Evolutionary conservation across 495 filamentous ascomycete genomes (phyloP).

Genomic region (Mytilinidion resinicola): DNA sequence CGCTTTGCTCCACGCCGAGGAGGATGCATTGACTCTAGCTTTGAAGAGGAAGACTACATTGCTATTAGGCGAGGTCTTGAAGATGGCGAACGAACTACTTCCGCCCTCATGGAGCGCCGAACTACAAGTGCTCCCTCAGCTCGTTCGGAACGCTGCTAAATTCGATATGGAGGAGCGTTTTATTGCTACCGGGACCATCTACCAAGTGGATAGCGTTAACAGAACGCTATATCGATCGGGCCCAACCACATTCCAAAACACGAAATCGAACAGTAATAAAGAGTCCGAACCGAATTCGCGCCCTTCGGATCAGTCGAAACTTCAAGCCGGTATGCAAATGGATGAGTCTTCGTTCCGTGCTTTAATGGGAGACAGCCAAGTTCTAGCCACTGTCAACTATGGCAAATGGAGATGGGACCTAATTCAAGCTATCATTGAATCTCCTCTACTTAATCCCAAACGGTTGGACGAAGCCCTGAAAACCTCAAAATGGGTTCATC

Average conservation of each 20-base stretch:
- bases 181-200: constrained; percentile 77
- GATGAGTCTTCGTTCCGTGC: constrained; percentile 85
- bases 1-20: constrained; percentile 56
- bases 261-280: constrained; percentile 36
- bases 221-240: constrained; percentile 80
- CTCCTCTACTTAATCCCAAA: constrained; percentile 85
- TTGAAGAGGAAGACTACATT: constrained; percentile 84
- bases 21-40: constrained; percentile 65
- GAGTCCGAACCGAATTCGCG: constrained; percentile 23
- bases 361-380: constrained; percentile 77
- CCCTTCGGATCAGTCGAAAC: constrained; percentile 60
- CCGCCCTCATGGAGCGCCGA: constrained; percentile 70
- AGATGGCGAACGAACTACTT: constrained; percentile 76
- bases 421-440: constrained; percentile 84
- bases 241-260: constrained; percentile 41
- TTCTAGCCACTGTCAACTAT: constrained; percentile 77
- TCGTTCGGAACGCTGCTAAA: constrained; percentile 67
- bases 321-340: constrained; percentile 63
- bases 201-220: constrained; percentile 96
- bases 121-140: constrained; percentile 75
- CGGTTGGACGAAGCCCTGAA: constrained; percentile 91
- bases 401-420: constrained; percentile 96
- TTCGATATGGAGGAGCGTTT: constrained; percentile 67
- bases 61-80: constrained; percentile 82
- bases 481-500: constrained; percentile 89